Evolutionary conservation across 139 green algal species (phyloP), one percentile per base, ranked within the genome.

Genomic region (Raphidocelis subcapitata): DNA sequence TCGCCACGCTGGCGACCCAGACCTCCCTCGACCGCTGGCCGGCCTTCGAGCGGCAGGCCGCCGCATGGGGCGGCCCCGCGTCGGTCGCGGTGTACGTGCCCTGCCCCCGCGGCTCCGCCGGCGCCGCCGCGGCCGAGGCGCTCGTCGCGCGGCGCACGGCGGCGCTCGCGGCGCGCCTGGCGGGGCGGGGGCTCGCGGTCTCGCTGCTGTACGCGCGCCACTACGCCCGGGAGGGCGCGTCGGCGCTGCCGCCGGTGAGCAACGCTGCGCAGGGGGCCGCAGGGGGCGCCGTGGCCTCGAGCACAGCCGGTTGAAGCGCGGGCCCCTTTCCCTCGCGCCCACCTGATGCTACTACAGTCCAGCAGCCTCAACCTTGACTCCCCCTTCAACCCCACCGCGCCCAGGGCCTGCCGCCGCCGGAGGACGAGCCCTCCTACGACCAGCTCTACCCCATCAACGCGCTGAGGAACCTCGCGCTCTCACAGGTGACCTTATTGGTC

Each of bases 391-490:
- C 8, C 41, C 8, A 8, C 41, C 12, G 8, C 8, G 12, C 8
- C 41, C 41, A 49, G 24, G 60, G 32, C 23, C 18, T 8, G n/a
- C 24, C 60, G 18, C 18, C 31, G 5, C 29, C 55, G 10, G 33
- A 49, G 24, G 12, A 60, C 15, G n/a, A 51, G 15, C 32, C 52
- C 8, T 18, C 28, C 28, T 81, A 76, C 68, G 75, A 76, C 23
- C 61, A 62, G 29, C 62, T 81, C 33, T 81, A 81, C 62, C 75
- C 75, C 51, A 76, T 81, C 47, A 81, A 81, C 56, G 67, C 75
- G 15, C 75, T 81, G 59, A 35, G 75, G 16, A 81, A 81, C 67
- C 62, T 81, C 1, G 73, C 73, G 3, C 31, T 74, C 1, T 41
- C 55, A 29, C 52, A 69, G 36, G 73, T 56, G 35, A 24, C 21